Base-by-base conservation (phyloP, 2,329 filamentous ascomycete genomes). In the Lachnellula hyalina region DNA sequence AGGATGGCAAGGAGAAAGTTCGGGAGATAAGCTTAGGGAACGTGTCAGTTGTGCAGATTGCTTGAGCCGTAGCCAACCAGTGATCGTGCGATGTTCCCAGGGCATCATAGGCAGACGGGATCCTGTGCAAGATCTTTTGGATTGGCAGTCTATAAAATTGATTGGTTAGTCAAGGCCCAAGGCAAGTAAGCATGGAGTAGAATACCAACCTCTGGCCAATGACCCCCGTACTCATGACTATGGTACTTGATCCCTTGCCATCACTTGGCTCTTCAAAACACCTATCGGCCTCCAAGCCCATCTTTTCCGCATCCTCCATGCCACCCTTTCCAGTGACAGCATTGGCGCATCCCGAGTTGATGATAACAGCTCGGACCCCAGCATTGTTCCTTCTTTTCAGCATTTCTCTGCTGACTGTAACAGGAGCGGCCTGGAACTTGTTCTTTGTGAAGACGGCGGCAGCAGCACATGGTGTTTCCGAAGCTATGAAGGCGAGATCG, bases 161-260 rank as follows among this genome's bases (percentile, higher is more conserved):
- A 23, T 55, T 35, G 53, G 44, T 53, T 19, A 45, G 8, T 28
- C 34, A 11, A 12, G 15, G 40, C 34, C 42, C 23, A 11, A 12
- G 15, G 40, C 34, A 44, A 40, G 25, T 34, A 53, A 40, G 52
- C 9, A 47, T 11, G 4, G 23, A 57, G 44, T 17, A 35, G 36
- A 44, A 9, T 32, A 23, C 52, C 6, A 70, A 86, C 85, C 89
- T 85, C 73, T 97, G 93, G 8, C 94, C 94, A 69, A 99, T 99
- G 45, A 99, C 94, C 52, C 94, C 94, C 2, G 94, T 99, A 71
- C 91, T 96, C 94, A 99, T 97, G 58, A 97, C 93, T 47, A 99
- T 78, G n/a, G 90, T 94, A 62, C 78, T 79, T 38, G 80, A 75
- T 47, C 77, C 75, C 44, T 73, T 70, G 11, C 73, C 73, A 62